Evolutionary conservation across 805 yeast genomes (phyloP), one percentile per base, ranked within the genome.

Genomic region (Teunomyces panamensis): DNA sequence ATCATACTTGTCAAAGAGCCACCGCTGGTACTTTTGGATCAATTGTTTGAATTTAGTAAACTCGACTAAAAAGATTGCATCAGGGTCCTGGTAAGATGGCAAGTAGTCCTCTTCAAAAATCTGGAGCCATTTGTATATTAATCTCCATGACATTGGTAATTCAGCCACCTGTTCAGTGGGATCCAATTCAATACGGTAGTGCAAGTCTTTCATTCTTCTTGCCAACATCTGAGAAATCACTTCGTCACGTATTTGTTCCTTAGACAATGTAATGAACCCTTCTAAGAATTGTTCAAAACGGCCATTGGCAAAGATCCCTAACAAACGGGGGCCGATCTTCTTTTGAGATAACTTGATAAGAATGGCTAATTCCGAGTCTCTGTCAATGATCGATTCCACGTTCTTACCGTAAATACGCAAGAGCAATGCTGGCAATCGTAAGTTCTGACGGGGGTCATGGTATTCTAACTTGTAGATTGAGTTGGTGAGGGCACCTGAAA

Each of bases 161-260:
- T 54, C 54, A 17, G 56, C 47, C 62, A 62, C 63, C 39, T 73
- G 69, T 57, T 90, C 97, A 3, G 68, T 69, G 2, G 67, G 63
- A 17, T 80, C 77, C 45, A 94, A 69, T 10, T 80, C 81, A 16
- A 94, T 83, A 58, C 92, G 91, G 48, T 75, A 76, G 62, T 94
- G 99, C 47, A 94, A 75, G 56, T 94, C 97, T 60, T 91, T 85
- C 98, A 94, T 94, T 72, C 99, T 84, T 73, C 96, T 83, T 10
- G 96, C 97, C 53, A 94, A 85, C 73, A 88, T 86, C 54, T 85
- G 83, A 42, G 90, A 81, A 14, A 87, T 83, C 27, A 82, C 84
- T 52, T 89, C 83, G 53, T 83, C 83, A 62, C 95, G 77, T 44
- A 94, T 80, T 56, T 88, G 89, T 6, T 79, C 75, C 54, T 81